These are phyloP conservation scores for Strombidium stylifer DNA, from an alignment of 73 alveolate species.

Conservation along the genomic window DNA sequence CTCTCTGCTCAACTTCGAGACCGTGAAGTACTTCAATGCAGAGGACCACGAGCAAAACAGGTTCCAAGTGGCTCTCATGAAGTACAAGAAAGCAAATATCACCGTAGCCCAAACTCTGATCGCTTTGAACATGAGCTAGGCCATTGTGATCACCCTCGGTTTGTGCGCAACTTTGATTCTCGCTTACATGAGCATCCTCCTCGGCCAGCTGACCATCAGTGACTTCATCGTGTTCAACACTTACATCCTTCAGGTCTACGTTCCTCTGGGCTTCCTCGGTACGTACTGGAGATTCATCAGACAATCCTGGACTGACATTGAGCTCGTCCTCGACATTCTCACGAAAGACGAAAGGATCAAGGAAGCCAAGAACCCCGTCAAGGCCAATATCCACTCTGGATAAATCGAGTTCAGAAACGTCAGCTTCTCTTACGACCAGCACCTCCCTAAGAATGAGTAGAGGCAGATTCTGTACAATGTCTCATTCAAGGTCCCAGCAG, in stretches of 20 bases:
- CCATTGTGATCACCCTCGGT: conserved; percentile 38
- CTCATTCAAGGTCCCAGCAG: conserved; percentile 55
- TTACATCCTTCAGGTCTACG: conserved; percentile 49
- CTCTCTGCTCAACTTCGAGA: conserved; percentile 66
- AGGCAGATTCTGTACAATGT: conserved; percentile 24
- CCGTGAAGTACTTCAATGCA: conserved; percentile 70
- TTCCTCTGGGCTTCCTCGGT: conserved; percentile 63
- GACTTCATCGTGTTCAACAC: conserved; percentile 69
- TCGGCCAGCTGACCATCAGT: conserved; percentile 36
- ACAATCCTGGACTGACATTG: conserved; percentile 66
- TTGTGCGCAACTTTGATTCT: conserved; percentile 29
- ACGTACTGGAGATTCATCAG: conserved; percentile 54
- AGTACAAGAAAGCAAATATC: conserved; percentile 42
- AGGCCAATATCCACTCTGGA: conserved; percentile 7
- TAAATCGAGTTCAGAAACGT: conserved; percentile 51
- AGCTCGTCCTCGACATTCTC: conserved; percentile 51
- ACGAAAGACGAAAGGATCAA: conserved; percentile 36
- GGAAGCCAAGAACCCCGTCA: conserved; percentile 35
- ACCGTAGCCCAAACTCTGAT: conserved; percentile 34
- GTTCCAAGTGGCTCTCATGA: conserved; percentile 38
- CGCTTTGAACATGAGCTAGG: conserved; percentile 48
- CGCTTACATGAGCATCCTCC: conserved; percentile 25
- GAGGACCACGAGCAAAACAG: conserved; percentile 59
- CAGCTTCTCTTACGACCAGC: conserved; percentile 48
- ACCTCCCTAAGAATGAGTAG: conserved; percentile 9